Base-by-base conservation (phyloP, 2,329 filamentous ascomycete species). In the Gnomoniopsis smithogilvyi region DNA sequence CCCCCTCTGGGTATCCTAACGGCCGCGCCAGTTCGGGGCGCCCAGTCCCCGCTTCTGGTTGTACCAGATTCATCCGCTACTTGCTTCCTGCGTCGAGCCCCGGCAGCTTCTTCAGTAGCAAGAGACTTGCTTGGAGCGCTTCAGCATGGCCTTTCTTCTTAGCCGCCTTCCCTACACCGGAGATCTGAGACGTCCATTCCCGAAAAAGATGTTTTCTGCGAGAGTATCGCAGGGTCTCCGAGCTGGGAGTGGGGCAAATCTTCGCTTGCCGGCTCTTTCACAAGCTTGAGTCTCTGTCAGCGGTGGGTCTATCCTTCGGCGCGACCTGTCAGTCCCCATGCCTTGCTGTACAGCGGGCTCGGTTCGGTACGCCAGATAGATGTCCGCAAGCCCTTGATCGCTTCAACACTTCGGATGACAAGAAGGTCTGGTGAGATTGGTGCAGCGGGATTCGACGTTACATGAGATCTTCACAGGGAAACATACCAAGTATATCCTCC, bases 391-490 rank as follows among this genome's bases (percentile, higher is more conserved):
- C 36, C 15, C 36, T 41, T n/a, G 26, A 41, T 45, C 43, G 19
- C 8, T 4, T 47, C 45, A 47, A 21, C 45, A 30, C 45, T 47
- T 54, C 45, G 17, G 24, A 43, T 51, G 38, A 58, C 51, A 45
- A 34, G 45, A 26, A 22, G 50, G 14, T 38, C 24, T 21, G 36
- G n/a, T 47, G 30, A 21, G 54, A 19, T 24, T 19, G 3, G 7
- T 24, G 8, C 10, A 24, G 45, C 45, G 41, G 51, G 30, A 43
- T 30, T 30, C 8, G 26, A 30, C 26, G 26, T 30, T 30, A 30
- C 26, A 30, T 38, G 45, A 36, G 50, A 49, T 57, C 45, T 51
- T 56, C 41, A 47, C 54, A 57, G 51, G 57, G 54, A 33, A 33
- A 54, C 51, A 33, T 47, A 47, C n/a, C 53, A 49, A 51, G 38